Percentiles rank a stretch among this genome's conserved stretches.
Conservation (phyloP, 768 basidiomycete genomes). For the Vishniacozyma victoriae region DNA sequence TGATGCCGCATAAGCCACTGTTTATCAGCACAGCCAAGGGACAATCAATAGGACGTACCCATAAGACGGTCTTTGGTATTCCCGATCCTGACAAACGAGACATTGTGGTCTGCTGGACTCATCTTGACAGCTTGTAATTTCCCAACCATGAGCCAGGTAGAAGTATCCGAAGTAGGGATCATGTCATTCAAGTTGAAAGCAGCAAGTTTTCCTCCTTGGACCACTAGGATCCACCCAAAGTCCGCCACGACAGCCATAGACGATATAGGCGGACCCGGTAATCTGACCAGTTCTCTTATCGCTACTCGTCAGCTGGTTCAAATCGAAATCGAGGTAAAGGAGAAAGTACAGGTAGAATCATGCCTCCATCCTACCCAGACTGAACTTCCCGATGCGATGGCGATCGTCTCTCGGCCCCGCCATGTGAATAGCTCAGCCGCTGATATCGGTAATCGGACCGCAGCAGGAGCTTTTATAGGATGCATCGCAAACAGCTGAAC, state of each 20-base stretch:
- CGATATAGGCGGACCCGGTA: conserved; percentile 20
- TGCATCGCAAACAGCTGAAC: conserved; percentile 29
- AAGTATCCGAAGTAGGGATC: conserved; percentile 32
- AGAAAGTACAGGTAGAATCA: conserved; percentile 11
- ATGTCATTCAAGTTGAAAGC: conserved; percentile 30
- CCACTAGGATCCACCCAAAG: conserved; percentile 33
- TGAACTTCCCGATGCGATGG: conserved; percentile 18
- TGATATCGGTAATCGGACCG: conserved; percentile 18
- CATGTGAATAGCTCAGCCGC: conserved; percentile 31
- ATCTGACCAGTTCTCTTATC: conserved; percentile 23
- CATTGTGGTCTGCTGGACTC: conserved; percentile 16
- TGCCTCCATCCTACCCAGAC: conserved; percentile 36
- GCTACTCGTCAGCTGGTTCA: conserved; percentile 17
- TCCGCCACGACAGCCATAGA: conserved; percentile 28
- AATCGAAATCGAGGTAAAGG: background rate
- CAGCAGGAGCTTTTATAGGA: conserved; percentile 16
- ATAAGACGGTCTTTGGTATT: conserved; percentile 30
- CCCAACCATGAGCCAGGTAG: conserved; percentile 23
- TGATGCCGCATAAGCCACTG: conserved; percentile 1
- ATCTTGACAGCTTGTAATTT: conserved; percentile 12
- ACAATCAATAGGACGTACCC: conserved; percentile 13
- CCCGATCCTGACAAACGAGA: conserved; percentile 29
- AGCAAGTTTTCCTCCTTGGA: conserved; percentile 14
- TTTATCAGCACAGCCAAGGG: background rate
- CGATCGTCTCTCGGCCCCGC: conserved; percentile 31